A percentile compares a stretch with the other conserved stretches of the same genome.
phyloP scores from a whole-genome alignment of 139 green algal species.

The Chlorella sp. region DNA sequence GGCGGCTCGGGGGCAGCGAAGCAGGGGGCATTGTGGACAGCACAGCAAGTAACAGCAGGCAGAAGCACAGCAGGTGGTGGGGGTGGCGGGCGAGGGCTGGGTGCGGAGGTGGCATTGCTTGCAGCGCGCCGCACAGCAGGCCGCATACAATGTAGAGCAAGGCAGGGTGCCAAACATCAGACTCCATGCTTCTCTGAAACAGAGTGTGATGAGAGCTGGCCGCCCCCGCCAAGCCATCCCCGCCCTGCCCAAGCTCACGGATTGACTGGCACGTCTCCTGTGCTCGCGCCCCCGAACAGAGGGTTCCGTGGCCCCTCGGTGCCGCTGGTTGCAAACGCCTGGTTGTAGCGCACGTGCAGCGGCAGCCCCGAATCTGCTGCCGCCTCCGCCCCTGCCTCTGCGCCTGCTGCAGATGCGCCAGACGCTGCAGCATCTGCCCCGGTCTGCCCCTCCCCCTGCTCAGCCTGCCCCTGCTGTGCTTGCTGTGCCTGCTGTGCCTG shows the following conservation, averaged over 20 bases:
- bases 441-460: not conserved
- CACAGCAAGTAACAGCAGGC: too few species aligned
- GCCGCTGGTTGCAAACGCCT: not conserved
- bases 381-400: not conserved
- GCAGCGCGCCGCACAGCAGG: too few species aligned
- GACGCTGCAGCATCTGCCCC: not conserved
- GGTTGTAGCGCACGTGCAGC: conserved; percentile 9
- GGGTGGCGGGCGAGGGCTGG: too few species aligned
- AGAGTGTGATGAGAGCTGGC: not conserved
- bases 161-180: not conserved
- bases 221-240: too few species aligned
- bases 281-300: not conserved
- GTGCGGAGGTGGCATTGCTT: too few species aligned
- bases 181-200: not conserved
- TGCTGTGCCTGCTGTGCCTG: not conserved
- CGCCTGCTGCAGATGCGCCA: not conserved
- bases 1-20: not conserved
- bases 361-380: not conserved
- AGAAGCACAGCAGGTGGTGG: too few species aligned
- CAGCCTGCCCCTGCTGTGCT: too few species aligned
- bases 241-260: not conserved
- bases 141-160: too few species aligned
- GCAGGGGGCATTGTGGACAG: too few species aligned
- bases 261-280: not conserved
- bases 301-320: not conserved